A percentile compares a stretch with the other conserved stretches of the same genome.
Conservation (phyloP, 139 green algal genomes). For the Ostreobium quekettii region DNA sequence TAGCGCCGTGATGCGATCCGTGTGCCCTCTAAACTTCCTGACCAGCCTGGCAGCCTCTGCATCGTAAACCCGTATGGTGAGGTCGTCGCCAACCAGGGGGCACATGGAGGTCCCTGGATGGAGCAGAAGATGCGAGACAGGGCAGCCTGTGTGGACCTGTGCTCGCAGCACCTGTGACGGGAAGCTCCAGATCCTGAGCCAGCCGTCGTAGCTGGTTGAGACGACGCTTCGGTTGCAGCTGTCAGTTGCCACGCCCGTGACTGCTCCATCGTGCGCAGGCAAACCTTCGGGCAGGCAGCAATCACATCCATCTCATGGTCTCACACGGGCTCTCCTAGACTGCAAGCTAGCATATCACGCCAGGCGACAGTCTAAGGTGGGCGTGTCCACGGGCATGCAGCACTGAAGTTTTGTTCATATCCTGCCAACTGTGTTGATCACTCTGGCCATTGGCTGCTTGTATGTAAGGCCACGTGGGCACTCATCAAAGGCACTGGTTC, state of each 20-base stretch:
- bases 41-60: constrained; percentile 12
- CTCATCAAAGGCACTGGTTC: too few species aligned
- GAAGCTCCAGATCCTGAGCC: constrained; percentile 77
- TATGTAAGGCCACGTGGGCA: too few species aligned
- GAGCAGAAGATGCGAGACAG: not conserved
- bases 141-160: not conserved
- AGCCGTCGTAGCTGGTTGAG: constrained; percentile 48
- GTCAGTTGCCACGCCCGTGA: constrained; percentile 60
- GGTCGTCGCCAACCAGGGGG: constrained; percentile 10
- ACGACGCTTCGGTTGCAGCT: constrained; percentile 60
- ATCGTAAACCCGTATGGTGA: constrained; percentile 13
- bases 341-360: too few species aligned
- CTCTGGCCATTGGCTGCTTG: too few species aligned
- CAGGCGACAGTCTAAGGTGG: too few species aligned
- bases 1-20: constrained; percentile 68
- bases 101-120: constrained; percentile 14
- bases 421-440: too few species aligned
- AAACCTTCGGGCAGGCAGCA: too few species aligned
- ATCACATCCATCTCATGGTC: too few species aligned
- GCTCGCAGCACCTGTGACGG: constrained; percentile 33
- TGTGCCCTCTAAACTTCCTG: constrained; percentile 26
- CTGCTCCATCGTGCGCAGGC: constrained; percentile 55
- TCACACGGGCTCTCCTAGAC: too few species aligned
- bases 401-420: too few species aligned
- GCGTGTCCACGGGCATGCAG: too few species aligned